A percentile compares a stretch with the other conserved stretches of the same genome.
These are phyloP conservation scores for Hypoxylon sp. DNA, from an alignment of 2,329 filamentous ascomycete genomes.

Conservation along the genomic window DNA sequence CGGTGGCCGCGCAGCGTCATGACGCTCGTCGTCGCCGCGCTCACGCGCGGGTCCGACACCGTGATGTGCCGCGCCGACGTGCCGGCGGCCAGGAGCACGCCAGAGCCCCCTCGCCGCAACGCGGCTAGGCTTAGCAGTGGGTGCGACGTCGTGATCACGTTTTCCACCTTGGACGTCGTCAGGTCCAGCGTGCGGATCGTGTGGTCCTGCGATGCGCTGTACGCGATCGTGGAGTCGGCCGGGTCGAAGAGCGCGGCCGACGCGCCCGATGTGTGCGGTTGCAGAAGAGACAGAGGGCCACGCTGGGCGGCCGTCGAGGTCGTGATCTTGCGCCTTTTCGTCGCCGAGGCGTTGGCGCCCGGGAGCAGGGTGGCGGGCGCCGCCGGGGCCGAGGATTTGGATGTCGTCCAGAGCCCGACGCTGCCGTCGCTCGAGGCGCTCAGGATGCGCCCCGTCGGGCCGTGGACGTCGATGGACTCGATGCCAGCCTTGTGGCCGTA, in stretches of 20 bases:
- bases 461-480: conserved; percentile 78
- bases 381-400: conserved; percentile 76
- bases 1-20: conserved; percentile 93
- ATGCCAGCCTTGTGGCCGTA: conserved; percentile 82
- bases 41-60: conserved; percentile 87
- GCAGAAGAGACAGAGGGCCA: conserved; percentile 78
- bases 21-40: conserved; percentile 77
- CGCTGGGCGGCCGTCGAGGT: conserved; percentile 68
- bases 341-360: conserved; percentile 65
- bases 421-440: conserved; percentile 85
- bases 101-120: conserved; percentile 69
- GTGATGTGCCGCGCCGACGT: conserved; percentile 88
- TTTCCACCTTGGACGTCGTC: conserved; percentile 79
- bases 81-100: conserved; percentile 71
- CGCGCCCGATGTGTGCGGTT: conserved; percentile 76
- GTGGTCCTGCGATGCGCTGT: conserved; percentile 92
- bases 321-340: conserved; percentile 79
- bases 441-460: conserved; percentile 77
- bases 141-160: conserved; percentile 83
- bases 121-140: conserved; percentile 82
- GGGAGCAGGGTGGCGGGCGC: conserved; percentile 76
- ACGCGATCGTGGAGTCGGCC: conserved; percentile 84
- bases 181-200: conserved; percentile 91
- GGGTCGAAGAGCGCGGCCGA: conserved; percentile 87
- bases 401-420: conserved; percentile 88